Evolutionary conservation across 495 filamentous ascomycete species (phyloP).

Genomic region (Penicillium canescens): DNA sequence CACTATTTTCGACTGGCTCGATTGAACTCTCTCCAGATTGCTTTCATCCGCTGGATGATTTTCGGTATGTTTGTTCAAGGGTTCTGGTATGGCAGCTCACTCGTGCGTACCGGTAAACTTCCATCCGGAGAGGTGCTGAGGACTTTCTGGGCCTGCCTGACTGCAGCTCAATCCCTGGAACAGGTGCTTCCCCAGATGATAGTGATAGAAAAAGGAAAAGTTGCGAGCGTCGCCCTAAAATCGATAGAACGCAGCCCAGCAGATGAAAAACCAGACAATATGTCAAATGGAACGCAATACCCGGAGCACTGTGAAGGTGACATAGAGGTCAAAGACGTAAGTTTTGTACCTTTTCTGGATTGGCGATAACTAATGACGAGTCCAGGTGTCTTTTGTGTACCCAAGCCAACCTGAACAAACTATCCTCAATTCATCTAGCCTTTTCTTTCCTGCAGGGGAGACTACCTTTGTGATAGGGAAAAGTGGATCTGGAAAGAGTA

Average conservation of each 20-base stretch:
- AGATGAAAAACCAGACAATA: constrained; percentile 10
- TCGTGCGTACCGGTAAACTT: constrained; percentile 56
- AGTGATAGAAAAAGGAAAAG: constrained; percentile 75
- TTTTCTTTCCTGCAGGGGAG: constrained; percentile 71
- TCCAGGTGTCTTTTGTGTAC: constrained; percentile 76
- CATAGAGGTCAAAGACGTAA: constrained; percentile 69
- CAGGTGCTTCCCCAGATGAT: constrained; percentile 72
- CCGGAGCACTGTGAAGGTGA: constrained; percentile 57
- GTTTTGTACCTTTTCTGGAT: constrained; percentile 19
- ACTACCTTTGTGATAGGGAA: constrained; percentile 82
- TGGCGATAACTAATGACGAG: neutral
- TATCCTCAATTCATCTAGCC: constrained; percentile 58
- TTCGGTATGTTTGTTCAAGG: constrained; percentile 85
- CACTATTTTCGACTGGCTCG: constrained; percentile 69
- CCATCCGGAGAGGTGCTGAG: constrained; percentile 74
- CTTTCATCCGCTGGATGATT: constrained; percentile 70
- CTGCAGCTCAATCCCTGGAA: constrained; percentile 72
- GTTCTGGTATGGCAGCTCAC: constrained; percentile 81
- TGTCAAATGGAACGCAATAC: constrained; percentile 21
- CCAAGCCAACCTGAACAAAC: constrained; percentile 66
- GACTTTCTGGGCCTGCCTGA: constrained; percentile 80
- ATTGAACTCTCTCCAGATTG: constrained; percentile 67
- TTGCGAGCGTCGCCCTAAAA: constrained; percentile 64
- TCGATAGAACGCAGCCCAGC: constrained; percentile 32
- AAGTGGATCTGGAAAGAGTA: constrained; percentile 94